Evolutionary conservation across 2,329 filamentous ascomycete genomes (phyloP), one percentile per base, ranked within the genome.

Genomic region (Fusarium coffeatum): DNA sequence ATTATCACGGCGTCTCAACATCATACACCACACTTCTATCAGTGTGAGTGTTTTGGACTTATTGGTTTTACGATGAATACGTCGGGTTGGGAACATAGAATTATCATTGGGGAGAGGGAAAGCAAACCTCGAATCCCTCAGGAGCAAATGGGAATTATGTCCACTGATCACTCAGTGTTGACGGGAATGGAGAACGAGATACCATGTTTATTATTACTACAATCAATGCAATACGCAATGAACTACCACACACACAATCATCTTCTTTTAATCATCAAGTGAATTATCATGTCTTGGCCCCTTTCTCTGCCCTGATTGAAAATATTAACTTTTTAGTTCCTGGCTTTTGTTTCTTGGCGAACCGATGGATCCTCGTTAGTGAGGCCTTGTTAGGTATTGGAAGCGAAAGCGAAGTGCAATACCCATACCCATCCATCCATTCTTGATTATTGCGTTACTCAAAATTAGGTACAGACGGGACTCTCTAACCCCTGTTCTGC

Each of bases 71-170:
- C 59, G 73, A 75, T 69, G 71, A 74, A 74, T 37, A 75, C 66
- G 73, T 53, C 67, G 66, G 71, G 71, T 68, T 72, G 73, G 73
- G 73, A 75, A 73, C 63, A 75, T 75, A 75, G 73, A 74, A 40
- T 49, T 58, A 72, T 74, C 60, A 72, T 71, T 69, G 69, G 56
- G 72, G 71, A 70, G 47, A 42, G 60, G 66, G 64, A 62, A n/a
- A 50, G 16, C 54, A 27, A 65, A 59, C 59, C 50, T 42, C 59
- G 34, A 41, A 64, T 55, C 70, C 53, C 51, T 55, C 32, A 59
- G 58, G 66, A 68, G 64, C 66, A 70, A 68, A 58, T 65, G 65
- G 71, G 66, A 53, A 74, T 71, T 66, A 74, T 66, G 71, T 75
- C 73, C 71, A 69, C 73, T 75, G 73, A 74, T 64, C 64, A 73